Evolutionary conservation across 257 asterid species (phyloP), one percentile per base, ranked within the genome.

Genomic region (Parsonsia alboflavescens): DNA sequence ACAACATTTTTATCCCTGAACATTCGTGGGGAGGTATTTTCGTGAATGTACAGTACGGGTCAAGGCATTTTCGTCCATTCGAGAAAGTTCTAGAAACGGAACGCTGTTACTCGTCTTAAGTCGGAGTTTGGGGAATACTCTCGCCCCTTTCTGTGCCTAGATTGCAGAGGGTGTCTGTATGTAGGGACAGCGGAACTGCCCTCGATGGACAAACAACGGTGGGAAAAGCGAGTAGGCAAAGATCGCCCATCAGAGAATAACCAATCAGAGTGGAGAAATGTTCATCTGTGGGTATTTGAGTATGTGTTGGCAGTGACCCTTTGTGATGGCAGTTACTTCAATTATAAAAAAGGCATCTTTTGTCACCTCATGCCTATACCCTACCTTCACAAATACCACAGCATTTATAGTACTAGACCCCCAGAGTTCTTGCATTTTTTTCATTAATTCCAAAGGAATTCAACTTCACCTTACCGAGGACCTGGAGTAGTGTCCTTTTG

Each of bases 11-110:
- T 66, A 36, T 56, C 30, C 52, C 42, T 48, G 33, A 22, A 76
- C 41, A 42, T 15, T 7, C 36, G 4, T 1, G 67, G 10, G 1
- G 3, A 19, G 73, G 77, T 22, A 77, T 62, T 77, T 72, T 8
- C 45, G 73, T 64, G 54, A 78, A 64, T 62, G 39, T 39, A 56
- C 53, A 45, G 46, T 15, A 17, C 1, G 0, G 53, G 56, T 77
- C 64, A 26, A 53, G 77, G 81, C 81, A 77, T 53, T 77, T 77
- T 66, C 76, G 63, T 65, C 81, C 77, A 65, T 65, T 76, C 28
- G 6, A 13, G 77, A 72, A 77, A 57, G 69, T 77, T 77, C 61
- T 57, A 10, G 59, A 49, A 56, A 45, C 44, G 1, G 33, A 16
- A 0, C 22, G 9, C 56, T 15, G 33, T 5, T 21, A 53, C 36